Evolutionary conservation across 371 early-diverging fungal species (phyloP), one percentile per base, ranked within the genome.

Genomic region (Mortierella sp.): DNA sequence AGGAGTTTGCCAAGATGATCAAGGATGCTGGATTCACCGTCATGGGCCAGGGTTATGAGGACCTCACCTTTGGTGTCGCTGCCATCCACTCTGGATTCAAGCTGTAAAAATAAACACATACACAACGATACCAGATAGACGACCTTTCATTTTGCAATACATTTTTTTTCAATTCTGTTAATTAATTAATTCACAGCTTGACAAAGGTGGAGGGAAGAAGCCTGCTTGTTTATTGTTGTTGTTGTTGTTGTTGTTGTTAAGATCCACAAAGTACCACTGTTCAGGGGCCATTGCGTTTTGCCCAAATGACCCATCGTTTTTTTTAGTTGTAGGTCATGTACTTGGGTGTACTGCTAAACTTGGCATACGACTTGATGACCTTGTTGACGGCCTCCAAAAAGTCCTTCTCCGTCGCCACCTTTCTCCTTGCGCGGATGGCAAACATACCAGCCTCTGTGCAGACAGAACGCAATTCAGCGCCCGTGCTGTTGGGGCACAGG

Each of bases 371-470:
- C 93, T 99, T 99, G 92, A 99, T 99, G 79, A 99, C 99, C 93
- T 99, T 99, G 91, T 99, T 97, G 50, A 99, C 99, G n/a, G 99
- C 94, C 84, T 99, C 98, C 90, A 99, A 92, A 91, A 99, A 99
- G 93, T 99, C 99, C 91, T 99, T 98, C 89, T 99, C 99, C 47
- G 99, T 99, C 10, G 99, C 99, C 54, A 98, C 93, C 96, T 99
- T 99, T 92, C 99, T 94, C 89, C 99, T 93, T 75, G 99, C 97
- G 55, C 99, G 95, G 81, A 99, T 99, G 13, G 99, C 99, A 94
- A 98, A 99, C 99, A 99, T 99, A 75, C 99, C 99, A 44, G 99
- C 99, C 91, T 99, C 99, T 42, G 99, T 99, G 91, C 99, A 99
- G 70, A 99, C 99, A 91, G 98, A 97, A 83, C 98, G 92, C 75